Conservation (phyloP, 139 green algal species). For the Chlamydomonas applanata region DNA sequence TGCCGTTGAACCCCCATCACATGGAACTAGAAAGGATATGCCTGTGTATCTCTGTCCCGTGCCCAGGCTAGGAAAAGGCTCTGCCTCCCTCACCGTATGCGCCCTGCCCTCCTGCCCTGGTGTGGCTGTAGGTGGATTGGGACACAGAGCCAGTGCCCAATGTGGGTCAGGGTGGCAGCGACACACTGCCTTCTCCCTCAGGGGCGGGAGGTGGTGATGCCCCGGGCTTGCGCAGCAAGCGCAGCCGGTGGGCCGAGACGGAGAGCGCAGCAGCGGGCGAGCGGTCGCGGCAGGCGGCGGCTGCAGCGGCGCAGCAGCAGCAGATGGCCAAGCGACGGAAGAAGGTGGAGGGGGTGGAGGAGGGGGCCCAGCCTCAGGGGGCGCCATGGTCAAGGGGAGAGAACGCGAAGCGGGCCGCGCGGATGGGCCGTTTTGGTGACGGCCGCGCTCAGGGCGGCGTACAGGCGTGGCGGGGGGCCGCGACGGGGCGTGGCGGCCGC, state of each 20-base stretch:
- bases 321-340: constrained; percentile 29
- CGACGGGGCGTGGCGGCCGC: no score
- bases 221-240: constrained; percentile 14
- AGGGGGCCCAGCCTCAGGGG: not conserved
- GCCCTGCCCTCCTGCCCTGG: no score
- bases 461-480: constrained; percentile 9
- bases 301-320: constrained; percentile 4
- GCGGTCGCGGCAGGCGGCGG: not conserved
- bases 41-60: no score
- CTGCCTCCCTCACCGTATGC: no score
- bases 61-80: no score
- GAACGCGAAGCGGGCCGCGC: constrained; percentile 29
- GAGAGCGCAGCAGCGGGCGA: not conserved
- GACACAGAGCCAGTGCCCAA: constrained; percentile 23
- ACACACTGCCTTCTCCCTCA: not conserved
- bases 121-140: constrained; percentile 29
- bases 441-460: constrained; percentile 26
- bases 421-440: constrained; percentile 52
- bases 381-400: constrained; percentile 15
- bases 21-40: no score
- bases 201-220: not conserved
- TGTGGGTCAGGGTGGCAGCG: no score
- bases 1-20: no score
- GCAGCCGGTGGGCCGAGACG: constrained; percentile 22
- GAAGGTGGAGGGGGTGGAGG: not conserved